Percentiles rank a stretch among this genome's conserved stretches.
Conservation (phyloP, 208 protist species). For the Spongospora subterranea region DNA sequence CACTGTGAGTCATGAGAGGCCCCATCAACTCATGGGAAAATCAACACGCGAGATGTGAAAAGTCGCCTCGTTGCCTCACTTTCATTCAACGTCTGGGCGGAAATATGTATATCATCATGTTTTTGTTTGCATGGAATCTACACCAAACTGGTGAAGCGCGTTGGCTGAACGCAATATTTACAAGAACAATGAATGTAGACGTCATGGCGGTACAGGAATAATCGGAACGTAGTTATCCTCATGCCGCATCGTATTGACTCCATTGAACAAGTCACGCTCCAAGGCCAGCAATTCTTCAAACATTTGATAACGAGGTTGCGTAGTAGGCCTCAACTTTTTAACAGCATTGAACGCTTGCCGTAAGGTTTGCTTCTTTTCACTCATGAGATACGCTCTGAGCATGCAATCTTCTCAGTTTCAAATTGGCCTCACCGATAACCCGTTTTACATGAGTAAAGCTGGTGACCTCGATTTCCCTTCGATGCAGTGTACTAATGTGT, state of each 20-base stretch:
- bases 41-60: too few relatives aligned
- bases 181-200: too few relatives aligned
- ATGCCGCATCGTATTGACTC: slow-evolving; percentile 23
- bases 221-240: slow-evolving; percentile 19
- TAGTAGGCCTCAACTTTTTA: not conserved
- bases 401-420: not conserved
- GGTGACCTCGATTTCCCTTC: slow-evolving; percentile 45
- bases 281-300: slow-evolving; percentile 45
- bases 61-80: too few relatives aligned
- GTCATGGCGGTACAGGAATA: too few relatives aligned
- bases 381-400: slow-evolving; percentile 28
- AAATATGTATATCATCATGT: too few relatives aligned
- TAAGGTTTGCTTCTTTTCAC: not conserved
- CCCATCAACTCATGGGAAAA: too few relatives aligned
- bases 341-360: not conserved
- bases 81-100: too few relatives aligned
- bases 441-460: slow-evolving; percentile 2
- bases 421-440: not conserved
- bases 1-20: too few relatives aligned
- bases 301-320: slow-evolving; percentile 8
- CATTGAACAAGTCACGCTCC: not conserved
- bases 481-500: slow-evolving; percentile 16
- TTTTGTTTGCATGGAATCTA: too few relatives aligned
- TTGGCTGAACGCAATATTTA: too few relatives aligned
- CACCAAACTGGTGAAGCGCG: too few relatives aligned